A percentile compares a stretch with the other conserved stretches of the same genome.
These are phyloP conservation scores for Mycena sanguinolenta DNA, from an alignment of 768 basidiomycete genomes.

Conservation along the genomic window DNA sequence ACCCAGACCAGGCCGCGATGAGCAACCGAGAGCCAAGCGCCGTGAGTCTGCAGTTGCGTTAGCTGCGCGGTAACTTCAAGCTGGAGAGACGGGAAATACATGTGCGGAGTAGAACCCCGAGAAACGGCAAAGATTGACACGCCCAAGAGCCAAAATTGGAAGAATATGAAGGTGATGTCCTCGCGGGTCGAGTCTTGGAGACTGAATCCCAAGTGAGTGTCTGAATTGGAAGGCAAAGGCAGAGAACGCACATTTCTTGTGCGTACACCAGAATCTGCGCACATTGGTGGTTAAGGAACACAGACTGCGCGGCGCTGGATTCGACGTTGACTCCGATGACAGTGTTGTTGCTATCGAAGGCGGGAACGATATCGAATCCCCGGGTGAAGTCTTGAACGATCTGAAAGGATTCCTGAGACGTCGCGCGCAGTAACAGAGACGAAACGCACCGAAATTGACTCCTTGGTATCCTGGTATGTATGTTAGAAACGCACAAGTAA, in stretches of 20 bases:
- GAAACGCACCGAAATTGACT: constrained; percentile 10
- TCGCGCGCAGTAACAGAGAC: no score
- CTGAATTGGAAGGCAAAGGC: not conserved
- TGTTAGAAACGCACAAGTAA: not conserved
- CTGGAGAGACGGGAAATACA: constrained; percentile 51
- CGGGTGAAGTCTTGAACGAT: constrained; percentile 19
- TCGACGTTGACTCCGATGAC: constrained; percentile 46
- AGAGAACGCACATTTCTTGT: constrained; percentile 55
- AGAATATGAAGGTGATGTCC: constrained; percentile 59
- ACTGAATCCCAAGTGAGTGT: constrained; percentile 42
- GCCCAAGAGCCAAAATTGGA: constrained; percentile 68
- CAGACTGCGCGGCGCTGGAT: constrained; percentile 25
- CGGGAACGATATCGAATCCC: constrained; percentile 19
- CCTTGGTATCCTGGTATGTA: not conserved
- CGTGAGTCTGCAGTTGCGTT: constrained; percentile 53
- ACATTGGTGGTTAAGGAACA: constrained; percentile 54
- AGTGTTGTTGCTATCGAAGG: constrained; percentile 17
- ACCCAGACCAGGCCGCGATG: constrained; percentile 64
- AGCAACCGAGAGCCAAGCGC: constrained; percentile 62
- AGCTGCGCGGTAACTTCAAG: not conserved
- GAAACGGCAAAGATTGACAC: constrained; percentile 65
- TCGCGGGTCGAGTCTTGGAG: constrained; percentile 60
- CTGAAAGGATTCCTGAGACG: not conserved
- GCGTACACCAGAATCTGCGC: constrained; percentile 60
- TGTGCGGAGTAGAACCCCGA: constrained; percentile 67